These are phyloP conservation scores for Trichoderma breve DNA, from an alignment of 2,329 filamentous ascomycete species.

Conservation along the genomic window DNA sequence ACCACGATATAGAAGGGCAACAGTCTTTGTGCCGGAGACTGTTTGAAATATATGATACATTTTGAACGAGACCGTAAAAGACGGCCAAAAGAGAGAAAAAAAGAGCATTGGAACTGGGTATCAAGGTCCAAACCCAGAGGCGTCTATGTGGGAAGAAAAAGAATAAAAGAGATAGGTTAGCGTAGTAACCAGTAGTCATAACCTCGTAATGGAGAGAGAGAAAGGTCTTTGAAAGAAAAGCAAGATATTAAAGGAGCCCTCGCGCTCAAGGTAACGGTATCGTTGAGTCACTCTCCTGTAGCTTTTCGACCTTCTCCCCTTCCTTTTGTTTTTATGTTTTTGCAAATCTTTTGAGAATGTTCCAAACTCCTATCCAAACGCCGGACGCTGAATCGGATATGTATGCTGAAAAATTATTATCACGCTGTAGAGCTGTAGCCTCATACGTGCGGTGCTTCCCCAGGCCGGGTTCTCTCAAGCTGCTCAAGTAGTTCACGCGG, in stretches of 20 bases:
- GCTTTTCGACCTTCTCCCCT: not conserved
- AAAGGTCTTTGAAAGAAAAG: constrained; percentile 19
- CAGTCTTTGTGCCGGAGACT: constrained; percentile 32
- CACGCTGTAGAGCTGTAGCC: not conserved
- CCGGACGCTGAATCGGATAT: constrained; percentile 32
- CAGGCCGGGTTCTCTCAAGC: constrained; percentile 47
- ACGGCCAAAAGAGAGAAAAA: not conserved
- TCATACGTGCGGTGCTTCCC: constrained; percentile 51
- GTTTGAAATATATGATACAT: constrained; percentile 34
- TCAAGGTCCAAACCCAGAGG: constrained; percentile 20
- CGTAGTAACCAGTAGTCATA: constrained; percentile 36
- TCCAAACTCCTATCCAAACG: constrained; percentile 37
- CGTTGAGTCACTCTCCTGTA: not conserved
- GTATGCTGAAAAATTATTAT: constrained; percentile 28
- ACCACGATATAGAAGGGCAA: constrained; percentile 11
- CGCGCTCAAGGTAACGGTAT: not conserved
- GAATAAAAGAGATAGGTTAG: constrained; percentile 20
- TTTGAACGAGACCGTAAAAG: constrained; percentile 20
- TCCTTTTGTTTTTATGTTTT: not conserved
- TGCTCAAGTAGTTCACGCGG: constrained; percentile 59
- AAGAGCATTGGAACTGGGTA: not conserved
- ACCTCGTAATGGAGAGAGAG: constrained; percentile 28
- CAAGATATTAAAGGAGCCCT: constrained; percentile 14
- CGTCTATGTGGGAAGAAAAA: constrained; percentile 25
- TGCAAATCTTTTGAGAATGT: not conserved